phyloP scores from a whole-genome alignment of 1,139 yeast species.

The Debaryomyces nepalensis region DNA sequence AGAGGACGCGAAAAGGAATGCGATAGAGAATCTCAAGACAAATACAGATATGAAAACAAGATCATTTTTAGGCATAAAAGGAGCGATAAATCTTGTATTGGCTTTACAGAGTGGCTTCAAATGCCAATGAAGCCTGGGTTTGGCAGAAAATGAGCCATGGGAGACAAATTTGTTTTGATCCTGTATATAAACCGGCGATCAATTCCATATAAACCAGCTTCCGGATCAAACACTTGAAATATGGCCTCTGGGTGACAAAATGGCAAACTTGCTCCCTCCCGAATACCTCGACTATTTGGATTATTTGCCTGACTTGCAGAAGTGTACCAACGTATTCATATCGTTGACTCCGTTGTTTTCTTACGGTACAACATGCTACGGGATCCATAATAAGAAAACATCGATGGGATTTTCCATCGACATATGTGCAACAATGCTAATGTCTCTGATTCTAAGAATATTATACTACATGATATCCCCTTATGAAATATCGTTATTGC shows the following conservation, averaged over 20 bases:
- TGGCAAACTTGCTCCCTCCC: slow-evolving; percentile 26
- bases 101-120: too few species aligned
- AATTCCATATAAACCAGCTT: slow-evolving; percentile 5
- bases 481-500: slow-evolving; percentile 71
- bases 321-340: slow-evolving; percentile 50
- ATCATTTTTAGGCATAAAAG: too few species aligned
- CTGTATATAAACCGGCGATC: slow-evolving; percentile 2
- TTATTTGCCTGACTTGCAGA: slow-evolving; percentile 50
- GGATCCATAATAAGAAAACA: slow-evolving; percentile 65
- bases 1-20: too few species aligned
- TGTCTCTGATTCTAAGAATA: slow-evolving; percentile 74
- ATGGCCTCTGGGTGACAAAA: not conserved
- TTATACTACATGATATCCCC: slow-evolving; percentile 80
- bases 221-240: not conserved
- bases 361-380: slow-evolving; percentile 79
- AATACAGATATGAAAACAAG: too few species aligned
- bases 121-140: not conserved
- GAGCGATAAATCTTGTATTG: too few species aligned
- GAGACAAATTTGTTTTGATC: not conserved
- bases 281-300: slow-evolving; percentile 36
- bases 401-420: slow-evolving; percentile 85
- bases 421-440: slow-evolving; percentile 87
- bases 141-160: not conserved
- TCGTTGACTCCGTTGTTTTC: slow-evolving; percentile 82
- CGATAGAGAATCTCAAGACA: too few species aligned